Conservation (phyloP, 2,329 filamentous ascomycete genomes). For the Triangularia verruculosa region DNA sequence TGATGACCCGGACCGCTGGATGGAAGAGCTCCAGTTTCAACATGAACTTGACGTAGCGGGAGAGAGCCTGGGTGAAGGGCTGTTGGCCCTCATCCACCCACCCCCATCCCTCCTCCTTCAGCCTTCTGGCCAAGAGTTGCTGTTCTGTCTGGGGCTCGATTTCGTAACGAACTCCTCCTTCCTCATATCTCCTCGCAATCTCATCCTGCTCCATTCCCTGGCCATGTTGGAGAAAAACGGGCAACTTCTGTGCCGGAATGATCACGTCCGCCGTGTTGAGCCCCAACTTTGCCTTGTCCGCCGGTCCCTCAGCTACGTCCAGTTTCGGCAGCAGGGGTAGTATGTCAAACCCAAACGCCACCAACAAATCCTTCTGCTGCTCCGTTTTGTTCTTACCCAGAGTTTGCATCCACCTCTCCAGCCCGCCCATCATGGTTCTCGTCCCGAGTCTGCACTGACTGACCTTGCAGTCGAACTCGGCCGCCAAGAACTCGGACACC, state of each 20-base stretch:
- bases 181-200: background rate
- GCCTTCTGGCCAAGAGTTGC: slow-evolving; percentile 43
- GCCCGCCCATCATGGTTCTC: slow-evolving; percentile 46
- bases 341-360: slow-evolving; percentile 51
- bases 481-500: slow-evolving; percentile 50
- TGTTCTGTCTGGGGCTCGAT: slow-evolving; percentile 39
- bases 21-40: slow-evolving; percentile 55
- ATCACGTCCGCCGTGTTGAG: slow-evolving; percentile 51
- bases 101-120: slow-evolving; percentile 52
- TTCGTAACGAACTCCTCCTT: slow-evolving; percentile 28
- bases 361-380: slow-evolving; percentile 44
- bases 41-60: slow-evolving; percentile 49
- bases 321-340: slow-evolving; percentile 10
- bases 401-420: slow-evolving; percentile 51
- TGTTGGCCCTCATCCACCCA: slow-evolving; percentile 39
- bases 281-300: slow-evolving; percentile 27
- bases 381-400: slow-evolving; percentile 26
- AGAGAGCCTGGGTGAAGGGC: slow-evolving; percentile 52
- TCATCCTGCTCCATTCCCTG: background rate
- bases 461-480: slow-evolving; percentile 56
- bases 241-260: slow-evolving; percentile 47
- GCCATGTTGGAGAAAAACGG: slow-evolving; percentile 43
- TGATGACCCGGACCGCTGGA: slow-evolving; percentile 50
- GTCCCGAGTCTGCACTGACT: slow-evolving; percentile 50
- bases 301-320: background rate